Evolutionary conservation across 345 rosid genomes (phyloP).

Genomic region (Melaleuca alternifolia): DNA sequence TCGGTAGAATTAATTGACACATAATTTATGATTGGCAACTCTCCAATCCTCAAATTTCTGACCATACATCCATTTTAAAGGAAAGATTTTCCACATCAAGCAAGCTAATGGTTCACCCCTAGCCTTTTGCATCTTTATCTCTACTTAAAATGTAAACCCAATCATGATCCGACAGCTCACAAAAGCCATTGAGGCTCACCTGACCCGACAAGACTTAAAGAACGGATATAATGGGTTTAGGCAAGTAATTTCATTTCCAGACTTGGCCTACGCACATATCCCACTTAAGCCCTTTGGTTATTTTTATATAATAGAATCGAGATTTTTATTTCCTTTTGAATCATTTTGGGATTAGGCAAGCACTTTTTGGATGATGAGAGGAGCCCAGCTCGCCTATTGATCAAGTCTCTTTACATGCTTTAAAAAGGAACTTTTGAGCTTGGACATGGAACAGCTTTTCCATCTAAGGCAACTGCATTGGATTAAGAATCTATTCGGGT

Average conservation of each 20-base stretch:
- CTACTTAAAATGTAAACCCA: background rate
- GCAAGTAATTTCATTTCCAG: background rate
- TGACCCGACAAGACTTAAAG: background rate
- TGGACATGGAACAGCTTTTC: background rate
- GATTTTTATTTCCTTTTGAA: background rate
- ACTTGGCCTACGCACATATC: background rate
- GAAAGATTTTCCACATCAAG: background rate
- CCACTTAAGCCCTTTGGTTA: background rate
- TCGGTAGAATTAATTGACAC: background rate
- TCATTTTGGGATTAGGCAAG: background rate
- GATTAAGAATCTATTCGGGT: background rate
- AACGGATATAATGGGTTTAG: background rate
- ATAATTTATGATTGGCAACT: background rate
- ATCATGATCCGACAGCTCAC: background rate
- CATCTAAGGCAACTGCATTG: background rate
- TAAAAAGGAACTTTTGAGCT: background rate
- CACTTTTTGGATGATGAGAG: background rate
- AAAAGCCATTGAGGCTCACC: background rate
- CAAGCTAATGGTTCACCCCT: background rate
- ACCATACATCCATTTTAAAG: background rate
- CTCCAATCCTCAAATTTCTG: background rate
- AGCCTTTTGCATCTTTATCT: background rate
- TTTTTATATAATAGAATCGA: background rate
- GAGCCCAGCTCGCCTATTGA: background rate
- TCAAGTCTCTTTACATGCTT: background rate